A percentile compares a stretch with the other conserved stretches of the same genome.
Evolutionary conservation across 306 rosid species (phyloP).

Genomic region (Cucurbita maxima): DNA sequence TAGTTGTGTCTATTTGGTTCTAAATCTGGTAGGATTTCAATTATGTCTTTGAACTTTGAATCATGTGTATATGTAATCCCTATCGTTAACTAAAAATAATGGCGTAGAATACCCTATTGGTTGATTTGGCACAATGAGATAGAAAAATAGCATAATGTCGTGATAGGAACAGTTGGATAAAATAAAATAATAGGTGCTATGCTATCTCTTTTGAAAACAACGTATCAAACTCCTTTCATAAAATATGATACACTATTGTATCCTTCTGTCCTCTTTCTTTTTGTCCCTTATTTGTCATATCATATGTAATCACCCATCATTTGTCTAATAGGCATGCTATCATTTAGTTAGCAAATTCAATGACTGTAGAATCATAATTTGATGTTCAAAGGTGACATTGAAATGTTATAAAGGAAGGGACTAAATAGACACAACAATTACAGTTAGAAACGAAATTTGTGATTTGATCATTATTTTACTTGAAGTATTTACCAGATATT

Average conservation of each 20-base stretch:
- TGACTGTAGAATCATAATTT: neutral
- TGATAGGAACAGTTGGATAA: neutral
- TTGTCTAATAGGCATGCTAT: too few relatives aligned
- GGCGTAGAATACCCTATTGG: neutral
- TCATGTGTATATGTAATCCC: neutral
- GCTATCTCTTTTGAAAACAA: neutral
- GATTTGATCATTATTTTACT: neutral
- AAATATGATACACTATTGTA: neutral
- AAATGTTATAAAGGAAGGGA: neutral
- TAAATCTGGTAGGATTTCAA: neutral
- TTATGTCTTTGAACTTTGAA: neutral
- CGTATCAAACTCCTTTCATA: neutral
- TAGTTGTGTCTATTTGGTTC: neutral
- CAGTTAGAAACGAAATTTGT: neutral
- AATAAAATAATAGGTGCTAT: neutral
- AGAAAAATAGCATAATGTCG: neutral
- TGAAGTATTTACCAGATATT: conserved; percentile 6
- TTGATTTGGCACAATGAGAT: neutral
- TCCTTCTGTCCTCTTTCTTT: neutral
- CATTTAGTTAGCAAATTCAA: too few relatives aligned
- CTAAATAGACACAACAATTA: neutral
- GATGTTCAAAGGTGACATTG: neutral
- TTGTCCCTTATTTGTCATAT: neutral
- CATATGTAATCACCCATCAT: neutral
- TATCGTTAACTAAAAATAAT: neutral